Percentiles rank a stretch among this genome's conserved stretches.
Conservation (phyloP, 2,329 filamentous ascomycete species). For the Triangularia verruculosa region DNA sequence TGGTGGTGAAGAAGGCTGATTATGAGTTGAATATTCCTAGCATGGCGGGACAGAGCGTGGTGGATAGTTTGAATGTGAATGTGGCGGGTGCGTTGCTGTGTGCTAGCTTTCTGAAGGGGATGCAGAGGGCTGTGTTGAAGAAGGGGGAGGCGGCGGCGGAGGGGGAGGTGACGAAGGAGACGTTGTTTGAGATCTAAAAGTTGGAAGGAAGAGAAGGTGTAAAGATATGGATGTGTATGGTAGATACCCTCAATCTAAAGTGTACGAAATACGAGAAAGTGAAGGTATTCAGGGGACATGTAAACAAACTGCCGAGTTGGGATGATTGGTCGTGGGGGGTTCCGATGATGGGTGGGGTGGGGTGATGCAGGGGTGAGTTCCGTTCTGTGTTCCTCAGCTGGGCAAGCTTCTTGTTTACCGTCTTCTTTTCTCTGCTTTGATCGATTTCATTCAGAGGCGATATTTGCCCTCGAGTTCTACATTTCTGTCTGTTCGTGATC, state of each 20-base stretch:
- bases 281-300: slow-evolving; percentile 3
- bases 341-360: background rate
- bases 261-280: background rate
- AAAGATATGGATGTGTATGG: slow-evolving; percentile 8
- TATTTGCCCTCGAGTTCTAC: background rate
- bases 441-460: too few relatives aligned
- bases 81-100: slow-evolving; percentile 79
- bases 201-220: background rate
- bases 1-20: slow-evolving; percentile 63
- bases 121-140: slow-evolving; percentile 27
- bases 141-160: background rate
- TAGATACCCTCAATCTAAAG: slow-evolving; percentile 18
- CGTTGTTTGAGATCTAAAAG: background rate
- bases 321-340: background rate
- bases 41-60: slow-evolving; percentile 48
- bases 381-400: background rate
- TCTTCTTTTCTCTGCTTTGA: background rate
- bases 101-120: slow-evolving; percentile 59
- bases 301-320: slow-evolving; percentile 7
- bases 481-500: background rate
- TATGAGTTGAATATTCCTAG: slow-evolving; percentile 62
- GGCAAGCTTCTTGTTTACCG: background rate
- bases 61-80: slow-evolving; percentile 93
- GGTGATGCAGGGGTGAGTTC: slow-evolving; percentile 11
- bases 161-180: slow-evolving; percentile 14